A percentile compares a stretch with the other conserved stretches of the same genome.
These are phyloP conservation scores for Periconia sp. DNA, from an alignment of 2,329 filamentous ascomycete species.

Conservation along the genomic window DNA sequence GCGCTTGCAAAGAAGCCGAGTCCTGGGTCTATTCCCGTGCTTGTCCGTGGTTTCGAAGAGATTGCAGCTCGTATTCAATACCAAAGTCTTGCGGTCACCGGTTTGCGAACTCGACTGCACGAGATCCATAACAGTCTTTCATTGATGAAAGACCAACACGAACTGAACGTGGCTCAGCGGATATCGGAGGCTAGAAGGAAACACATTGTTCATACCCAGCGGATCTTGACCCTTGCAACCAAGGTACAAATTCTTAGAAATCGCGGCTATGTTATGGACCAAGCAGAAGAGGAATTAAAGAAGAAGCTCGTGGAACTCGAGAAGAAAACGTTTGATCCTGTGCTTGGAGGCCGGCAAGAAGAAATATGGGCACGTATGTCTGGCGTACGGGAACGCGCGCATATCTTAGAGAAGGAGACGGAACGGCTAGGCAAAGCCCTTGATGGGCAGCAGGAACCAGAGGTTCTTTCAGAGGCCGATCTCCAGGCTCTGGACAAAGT, in stretches of 20 bases:
- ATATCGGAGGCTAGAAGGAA: slow-evolving; percentile 71
- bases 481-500: slow-evolving; percentile 76
- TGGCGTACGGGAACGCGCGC: slow-evolving; percentile 70
- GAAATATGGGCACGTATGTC: slow-evolving; percentile 85
- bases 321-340: slow-evolving; percentile 71
- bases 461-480: slow-evolving; percentile 67
- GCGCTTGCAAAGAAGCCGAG: slow-evolving; percentile 78
- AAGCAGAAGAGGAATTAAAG: slow-evolving; percentile 76
- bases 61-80: slow-evolving; percentile 71
- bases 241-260: slow-evolving; percentile 81
- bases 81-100: slow-evolving; percentile 68
- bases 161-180: slow-evolving; percentile 73
- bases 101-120: slow-evolving; percentile 73
- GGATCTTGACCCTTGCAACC: slow-evolving; percentile 73
- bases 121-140: slow-evolving; percentile 76
- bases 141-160: slow-evolving; percentile 72
- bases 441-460: slow-evolving; percentile 48
- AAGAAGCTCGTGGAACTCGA: slow-evolving; percentile 71
- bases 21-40: slow-evolving; percentile 73
- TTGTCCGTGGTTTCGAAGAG: slow-evolving; percentile 72
- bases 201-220: slow-evolving; percentile 71
- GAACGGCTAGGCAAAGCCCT: slow-evolving; percentile 62
- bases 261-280: slow-evolving; percentile 76
- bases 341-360: slow-evolving; percentile 73
- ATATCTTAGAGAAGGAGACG: slow-evolving; percentile 72